Percentiles rank a stretch among this genome's conserved stretches.
Conservation (phyloP, 2,329 filamentous ascomycete species). For the Westerdykella sp. region DNA sequence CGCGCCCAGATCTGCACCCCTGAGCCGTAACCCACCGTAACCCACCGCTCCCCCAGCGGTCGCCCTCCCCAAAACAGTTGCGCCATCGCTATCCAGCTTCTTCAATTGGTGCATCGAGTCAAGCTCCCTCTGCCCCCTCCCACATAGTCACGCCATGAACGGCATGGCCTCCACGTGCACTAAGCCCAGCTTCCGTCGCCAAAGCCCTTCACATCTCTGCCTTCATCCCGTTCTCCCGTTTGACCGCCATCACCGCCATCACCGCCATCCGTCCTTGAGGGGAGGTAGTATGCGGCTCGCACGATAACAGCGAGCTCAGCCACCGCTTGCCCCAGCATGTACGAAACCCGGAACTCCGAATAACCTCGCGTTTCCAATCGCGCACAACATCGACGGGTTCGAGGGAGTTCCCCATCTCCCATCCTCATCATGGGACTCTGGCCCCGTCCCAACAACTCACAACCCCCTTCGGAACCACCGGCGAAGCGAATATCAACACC, state of each 20-base stretch:
- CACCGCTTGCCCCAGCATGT: background rate
- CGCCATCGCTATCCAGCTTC: background rate
- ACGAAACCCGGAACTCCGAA: background rate
- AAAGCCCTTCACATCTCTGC: background rate
- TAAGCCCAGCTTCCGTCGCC: background rate
- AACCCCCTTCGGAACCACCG: slow-evolving; percentile 24
- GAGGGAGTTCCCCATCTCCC: background rate
- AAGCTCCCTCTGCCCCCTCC: background rate
- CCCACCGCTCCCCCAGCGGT: too few relatives aligned
- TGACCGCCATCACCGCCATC: background rate
- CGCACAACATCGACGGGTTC: background rate
- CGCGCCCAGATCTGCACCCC: background rate
- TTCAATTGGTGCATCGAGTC: background rate
- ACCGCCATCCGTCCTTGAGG: too few relatives aligned
- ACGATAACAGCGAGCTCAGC: background rate
- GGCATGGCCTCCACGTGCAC: background rate
- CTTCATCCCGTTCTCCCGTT: background rate
- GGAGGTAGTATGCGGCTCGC: too few relatives aligned
- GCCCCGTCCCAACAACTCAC: slow-evolving; percentile 16
- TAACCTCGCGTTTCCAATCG: background rate
- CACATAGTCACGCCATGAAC: background rate
- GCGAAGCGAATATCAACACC: slow-evolving; percentile 40
- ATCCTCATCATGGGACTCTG: slow-evolving; percentile 21
- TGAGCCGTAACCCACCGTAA: too few relatives aligned
- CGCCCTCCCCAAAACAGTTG: background rate